phyloP scores from a whole-genome alignment of 108 stramenopile species.

The Mediolabrus comicus region DNA sequence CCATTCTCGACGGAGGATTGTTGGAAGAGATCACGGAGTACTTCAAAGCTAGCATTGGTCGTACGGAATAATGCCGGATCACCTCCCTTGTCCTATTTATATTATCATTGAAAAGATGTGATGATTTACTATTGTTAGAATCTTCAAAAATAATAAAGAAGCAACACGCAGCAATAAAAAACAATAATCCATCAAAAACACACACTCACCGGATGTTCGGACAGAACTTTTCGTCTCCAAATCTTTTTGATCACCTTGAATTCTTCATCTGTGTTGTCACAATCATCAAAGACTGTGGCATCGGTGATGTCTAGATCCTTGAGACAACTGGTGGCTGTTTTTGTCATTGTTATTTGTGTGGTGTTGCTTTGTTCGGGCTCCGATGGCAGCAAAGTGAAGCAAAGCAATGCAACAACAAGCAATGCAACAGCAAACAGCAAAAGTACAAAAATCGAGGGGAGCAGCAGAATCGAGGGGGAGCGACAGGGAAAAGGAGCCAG shows the following conservation, averaged over 20 bases:
- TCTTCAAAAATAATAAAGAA: neutral
- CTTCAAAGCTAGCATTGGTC: constrained; percentile 46
- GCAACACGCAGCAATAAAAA: neutral
- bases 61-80: constrained; percentile 45
- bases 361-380: too few relatives aligned
- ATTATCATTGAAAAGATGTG: neutral
- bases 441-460: too few relatives aligned
- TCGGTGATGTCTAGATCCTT: constrained; percentile 22
- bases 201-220: constrained; percentile 28
- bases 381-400: too few relatives aligned
- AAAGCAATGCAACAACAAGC: too few relatives aligned
- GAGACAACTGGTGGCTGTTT: constrained; percentile 7
- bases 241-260: constrained; percentile 43
- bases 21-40: constrained; percentile 36
- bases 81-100: constrained; percentile 59
- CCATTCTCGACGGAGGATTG: constrained; percentile 15
- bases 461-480: too few relatives aligned
- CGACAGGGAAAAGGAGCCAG: too few relatives aligned
- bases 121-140: neutral
- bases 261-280: constrained; percentile 29
- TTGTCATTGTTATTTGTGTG: too few relatives aligned
- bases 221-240: constrained; percentile 24
- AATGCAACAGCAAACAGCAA: too few relatives aligned
- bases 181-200: neutral
- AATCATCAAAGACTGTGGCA: constrained; percentile 28